Evolutionary conservation across 352 stramenopile species (phyloP), one percentile per base, ranked within the genome.

Genomic region (Phytophthora litchii): DNA sequence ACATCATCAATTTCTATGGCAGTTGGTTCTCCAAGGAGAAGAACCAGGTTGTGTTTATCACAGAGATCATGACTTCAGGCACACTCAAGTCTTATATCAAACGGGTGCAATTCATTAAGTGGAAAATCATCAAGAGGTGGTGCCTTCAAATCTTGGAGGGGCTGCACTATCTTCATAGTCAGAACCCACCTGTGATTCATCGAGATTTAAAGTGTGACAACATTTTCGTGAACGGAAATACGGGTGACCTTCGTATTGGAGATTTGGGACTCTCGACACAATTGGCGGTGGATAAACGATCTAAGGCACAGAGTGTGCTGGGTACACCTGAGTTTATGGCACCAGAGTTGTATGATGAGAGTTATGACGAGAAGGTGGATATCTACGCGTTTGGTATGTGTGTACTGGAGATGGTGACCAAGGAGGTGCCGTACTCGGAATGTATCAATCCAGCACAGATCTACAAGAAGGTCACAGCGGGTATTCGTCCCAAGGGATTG

Each of bases 361-460:
- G 78, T 47, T 99, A 99, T 69, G 94, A 99, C 56, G 95, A 99
- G 67, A 99, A 99, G 65, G 94, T 94, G 21, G 85, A 96, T 46
- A 89, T 99, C 54, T 99, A 99, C 67, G 97, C 97, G 14, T 99
- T 99, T 78, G 97, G 97, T 23, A 99, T 99, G 97, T 99, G 97
- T 67, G 89, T 99, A 34, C 74, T 99, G 29, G 98, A 99, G 80
- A 99, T 99, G 84, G 96, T 99, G 64, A 99, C 97, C 9, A 98
- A 99, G 69, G 96, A 99, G 64, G 93, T 98, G 34, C 97, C 97
- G 14, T 99, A 99, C 72, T 97, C 91, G 47, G 96, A 99, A 68
- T 99, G 97, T 60, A 87, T 91, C 37, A 95, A 92, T 54, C 86
- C 88, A 5, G 83, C 83, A 16, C 86, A 97, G 62, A 97, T 97